phyloP scores from a whole-genome alignment of 805 yeast genomes.

The Saccharomyces paradoxus region DNA sequence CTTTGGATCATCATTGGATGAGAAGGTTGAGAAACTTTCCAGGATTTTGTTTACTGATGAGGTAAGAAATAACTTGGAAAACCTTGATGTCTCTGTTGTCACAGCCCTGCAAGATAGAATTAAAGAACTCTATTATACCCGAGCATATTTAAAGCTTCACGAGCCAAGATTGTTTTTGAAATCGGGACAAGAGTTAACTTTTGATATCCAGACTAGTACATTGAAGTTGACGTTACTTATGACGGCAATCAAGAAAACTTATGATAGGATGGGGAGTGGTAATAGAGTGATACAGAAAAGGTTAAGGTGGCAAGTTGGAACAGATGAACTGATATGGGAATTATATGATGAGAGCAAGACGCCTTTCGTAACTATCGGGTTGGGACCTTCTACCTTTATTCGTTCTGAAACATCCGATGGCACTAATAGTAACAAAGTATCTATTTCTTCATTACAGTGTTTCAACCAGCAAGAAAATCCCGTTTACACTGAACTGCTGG shows the following conservation, averaged over 20 bases:
- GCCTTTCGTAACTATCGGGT: slow-evolving; percentile 46
- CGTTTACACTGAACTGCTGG: slow-evolving; percentile 44
- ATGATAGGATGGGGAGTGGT: slow-evolving; percentile 23
- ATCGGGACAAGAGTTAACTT: slow-evolving; percentile 32
- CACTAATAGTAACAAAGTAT: slow-evolving; percentile 40
- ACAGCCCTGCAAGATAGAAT: slow-evolving; percentile 41
- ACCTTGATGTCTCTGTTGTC: slow-evolving; percentile 36
- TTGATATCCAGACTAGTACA: slow-evolving; percentile 29
- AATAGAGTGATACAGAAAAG: slow-evolving; percentile 14
- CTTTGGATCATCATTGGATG: slow-evolving; percentile 31
- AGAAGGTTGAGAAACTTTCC: slow-evolving; percentile 39
- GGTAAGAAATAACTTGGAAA: slow-evolving; percentile 31
- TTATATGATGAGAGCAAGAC: slow-evolving; percentile 39
- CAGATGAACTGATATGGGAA: slow-evolving; percentile 54
- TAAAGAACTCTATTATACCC: slow-evolving; percentile 35
- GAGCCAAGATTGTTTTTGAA: slow-evolving; percentile 30
- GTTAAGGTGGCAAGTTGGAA: slow-evolving; percentile 41
- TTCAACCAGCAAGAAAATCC: slow-evolving; percentile 42
- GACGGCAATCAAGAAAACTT: slow-evolving; percentile 35
- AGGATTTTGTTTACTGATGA: slow-evolving; percentile 50
- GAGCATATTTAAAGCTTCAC: slow-evolving; percentile 35
- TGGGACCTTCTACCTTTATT: slow-evolving; percentile 40
- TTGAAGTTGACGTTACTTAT: slow-evolving; percentile 37
- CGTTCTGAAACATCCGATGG: slow-evolving; percentile 48
- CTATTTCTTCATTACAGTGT: slow-evolving; percentile 42